Evolutionary conservation across 371 early-diverging fungal species (phyloP), one percentile per base, ranked within the genome.

Genomic region (Mucor circinelloides): DNA sequence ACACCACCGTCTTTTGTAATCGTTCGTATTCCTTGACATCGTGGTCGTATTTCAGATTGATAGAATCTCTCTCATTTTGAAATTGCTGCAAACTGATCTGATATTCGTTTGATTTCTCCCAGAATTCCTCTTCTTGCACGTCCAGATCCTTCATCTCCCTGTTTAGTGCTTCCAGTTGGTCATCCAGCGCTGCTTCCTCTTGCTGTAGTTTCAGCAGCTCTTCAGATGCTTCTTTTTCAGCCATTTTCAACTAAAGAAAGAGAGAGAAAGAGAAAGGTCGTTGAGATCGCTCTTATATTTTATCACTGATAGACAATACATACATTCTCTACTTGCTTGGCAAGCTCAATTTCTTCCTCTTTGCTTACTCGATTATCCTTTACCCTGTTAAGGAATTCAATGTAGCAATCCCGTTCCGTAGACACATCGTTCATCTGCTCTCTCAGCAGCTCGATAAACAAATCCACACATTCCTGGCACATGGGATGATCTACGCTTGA

Each of bases 1-100:
- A 95, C 2, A 97, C 95, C 54, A 94, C 95, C 6, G 97, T 96
- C 67, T 90, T 94, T 74, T 94, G 93, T 10, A 98, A 83, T 65
- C 88, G 83, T 31, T 94, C 94, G 23, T 95, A 86, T 69, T 93
- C 92, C 48, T 83, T 79, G 2, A 89, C 80, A 58, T 91, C 93
- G 65, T 89, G 86, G 62, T 93, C 94, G 67, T 92, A 93, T 68
- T 88, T 89, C 44, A 90, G 73, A 58, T 92, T 90, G 52, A 94
- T 77, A 28, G 92, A 88, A 64, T 94, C 94, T 42, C 93, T 85
- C 71, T 96, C 94, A 32, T 89, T 85, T 64, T 92, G 89, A 70
- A 90, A 90, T 15, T 69, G 67, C 31, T 87, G 80, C 31, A 92
- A 71, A 12, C 88, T 82, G 27, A 84, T 55, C 55, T 91, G 85